Conservation (phyloP, 441 rosid species). For the Flueggea neowawraea region DNA sequence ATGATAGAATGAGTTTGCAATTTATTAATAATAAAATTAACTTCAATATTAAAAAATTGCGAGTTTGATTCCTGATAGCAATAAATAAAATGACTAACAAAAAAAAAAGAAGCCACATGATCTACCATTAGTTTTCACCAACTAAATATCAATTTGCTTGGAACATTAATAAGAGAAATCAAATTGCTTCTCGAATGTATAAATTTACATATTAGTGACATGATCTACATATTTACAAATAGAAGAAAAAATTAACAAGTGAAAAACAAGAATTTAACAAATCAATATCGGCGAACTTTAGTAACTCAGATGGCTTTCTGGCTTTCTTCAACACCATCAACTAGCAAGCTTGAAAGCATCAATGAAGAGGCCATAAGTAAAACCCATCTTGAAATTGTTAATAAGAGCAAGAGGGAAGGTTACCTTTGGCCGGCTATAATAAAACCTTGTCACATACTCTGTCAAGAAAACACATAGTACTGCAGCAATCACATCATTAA, state of each 20-base stretch:
- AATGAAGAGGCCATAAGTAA: conserved; percentile 92
- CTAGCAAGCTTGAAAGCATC: conserved; percentile 97
- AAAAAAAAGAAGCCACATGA: conserved; percentile 11
- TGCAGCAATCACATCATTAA: conserved; percentile 87
- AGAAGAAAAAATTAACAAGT: neutral
- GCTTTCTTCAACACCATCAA: conserved; percentile 19
- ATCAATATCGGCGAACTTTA: neutral
- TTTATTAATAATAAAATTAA: no score
- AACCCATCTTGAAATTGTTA: conserved; percentile 97
- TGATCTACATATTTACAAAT: neutral
- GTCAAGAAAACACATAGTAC: conserved; percentile 80
- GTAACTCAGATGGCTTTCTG: conserved; percentile 1
- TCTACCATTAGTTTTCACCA: no score
- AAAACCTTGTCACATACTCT: conserved; percentile 71
- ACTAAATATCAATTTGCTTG: neutral
- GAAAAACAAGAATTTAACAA: neutral
- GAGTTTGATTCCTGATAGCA: no score
- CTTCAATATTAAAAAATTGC: no score
- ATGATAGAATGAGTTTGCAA: no score
- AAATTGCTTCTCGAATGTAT: no score
- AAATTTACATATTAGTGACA: no score
- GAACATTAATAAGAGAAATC: neutral
- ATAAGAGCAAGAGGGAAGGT: conserved; percentile 68
- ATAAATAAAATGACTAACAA: no score
- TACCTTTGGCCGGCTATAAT: conserved; percentile 75